Percentiles rank a stretch among this genome's conserved stretches.
Conservation (phyloP, 495 filamentous ascomycete species). For the Lophiotrema nucula region DNA sequence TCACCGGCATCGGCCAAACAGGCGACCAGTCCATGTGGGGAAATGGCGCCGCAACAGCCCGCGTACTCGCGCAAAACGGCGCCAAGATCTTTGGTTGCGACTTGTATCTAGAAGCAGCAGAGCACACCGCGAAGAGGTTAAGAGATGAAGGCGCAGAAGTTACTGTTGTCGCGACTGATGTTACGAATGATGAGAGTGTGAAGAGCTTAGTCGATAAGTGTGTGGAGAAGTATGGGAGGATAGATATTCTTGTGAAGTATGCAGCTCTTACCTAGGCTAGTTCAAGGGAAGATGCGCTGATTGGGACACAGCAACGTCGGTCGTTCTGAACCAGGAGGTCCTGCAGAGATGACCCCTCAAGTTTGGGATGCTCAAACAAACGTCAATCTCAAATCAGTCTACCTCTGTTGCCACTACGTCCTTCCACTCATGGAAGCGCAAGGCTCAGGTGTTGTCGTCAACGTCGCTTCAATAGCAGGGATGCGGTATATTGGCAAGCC, state of each 20-base stretch:
- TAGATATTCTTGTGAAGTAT: constrained; percentile 60
- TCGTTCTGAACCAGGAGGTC: constrained; percentile 49
- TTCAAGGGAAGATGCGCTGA: too few species aligned
- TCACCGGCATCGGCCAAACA: constrained; percentile 52
- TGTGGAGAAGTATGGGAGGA: constrained; percentile 49
- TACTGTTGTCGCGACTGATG: constrained; percentile 45
- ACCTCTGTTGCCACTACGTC: constrained; percentile 48
- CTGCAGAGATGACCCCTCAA: constrained; percentile 50
- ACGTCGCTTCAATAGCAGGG: constrained; percentile 49
- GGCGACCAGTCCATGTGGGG: constrained; percentile 46
- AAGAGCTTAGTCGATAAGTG: constrained; percentile 49
- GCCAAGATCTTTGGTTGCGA: constrained; percentile 48
- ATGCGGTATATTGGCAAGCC: constrained; percentile 55
- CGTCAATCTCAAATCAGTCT: constrained; percentile 55
- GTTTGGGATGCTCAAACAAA: constrained; percentile 53
- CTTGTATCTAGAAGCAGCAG: constrained; percentile 41
- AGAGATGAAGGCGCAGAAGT: background rate
- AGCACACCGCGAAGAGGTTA: constrained; percentile 10
- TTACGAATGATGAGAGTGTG: constrained; percentile 46
- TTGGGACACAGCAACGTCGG: constrained; percentile 60
- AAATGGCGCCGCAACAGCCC: constrained; percentile 48
- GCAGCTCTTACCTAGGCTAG: too few species aligned
- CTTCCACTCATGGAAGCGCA: constrained; percentile 53
- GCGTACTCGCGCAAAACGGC: constrained; percentile 5
- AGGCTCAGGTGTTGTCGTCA: constrained; percentile 45